Percentiles rank a stretch among this genome's conserved stretches.
Evolutionary conservation across 176 grass and related monocot genomes (phyloP).

Genomic region (Phoenix dactylifera): DNA sequence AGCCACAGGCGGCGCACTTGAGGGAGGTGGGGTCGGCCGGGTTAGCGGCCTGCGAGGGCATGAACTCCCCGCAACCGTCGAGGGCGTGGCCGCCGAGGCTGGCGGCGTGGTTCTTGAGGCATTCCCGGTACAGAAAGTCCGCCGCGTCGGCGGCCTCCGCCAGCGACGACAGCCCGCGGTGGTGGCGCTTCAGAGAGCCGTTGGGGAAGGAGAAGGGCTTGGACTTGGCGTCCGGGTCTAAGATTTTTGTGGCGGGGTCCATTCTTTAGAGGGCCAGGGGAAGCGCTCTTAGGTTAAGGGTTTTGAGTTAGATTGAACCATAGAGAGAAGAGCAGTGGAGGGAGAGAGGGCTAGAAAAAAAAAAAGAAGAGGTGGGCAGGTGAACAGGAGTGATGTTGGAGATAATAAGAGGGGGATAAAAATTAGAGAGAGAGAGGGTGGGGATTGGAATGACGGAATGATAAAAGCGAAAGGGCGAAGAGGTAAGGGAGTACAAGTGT

Average conservation of each 20-base stretch:
- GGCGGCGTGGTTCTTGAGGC: constrained; percentile 96
- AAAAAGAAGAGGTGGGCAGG: too few species aligned
- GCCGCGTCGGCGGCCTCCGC: not conserved
- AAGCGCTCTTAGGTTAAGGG: constrained; percentile 1
- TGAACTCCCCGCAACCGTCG: constrained; percentile 90
- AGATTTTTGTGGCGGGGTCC: constrained; percentile 12
- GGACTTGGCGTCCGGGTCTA: constrained; percentile 20
- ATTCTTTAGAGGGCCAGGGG: too few species aligned
- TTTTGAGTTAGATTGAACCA: not conserved
- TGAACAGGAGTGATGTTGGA: too few species aligned
- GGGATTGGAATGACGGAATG: too few species aligned
- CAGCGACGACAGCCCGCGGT: constrained; percentile 4
- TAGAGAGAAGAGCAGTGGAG: constrained; percentile 1
- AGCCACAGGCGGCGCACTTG: constrained; percentile 81
- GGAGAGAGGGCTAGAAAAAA: not conserved
- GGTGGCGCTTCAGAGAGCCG: constrained; percentile 58
- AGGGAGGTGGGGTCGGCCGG: constrained; percentile 48
- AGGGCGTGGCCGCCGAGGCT: constrained; percentile 74
- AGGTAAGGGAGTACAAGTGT: too few species aligned
- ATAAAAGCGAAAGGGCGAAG: too few species aligned
- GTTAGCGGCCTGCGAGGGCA: constrained; percentile 46
- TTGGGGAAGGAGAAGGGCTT: constrained; percentile 59
- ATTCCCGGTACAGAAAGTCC: constrained; percentile 62
- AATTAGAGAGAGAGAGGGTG: too few species aligned
- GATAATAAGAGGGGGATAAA: too few species aligned